Conservation (phyloP, 1,284 basidiomycete species). For the Xanthoconium separans region DNA sequence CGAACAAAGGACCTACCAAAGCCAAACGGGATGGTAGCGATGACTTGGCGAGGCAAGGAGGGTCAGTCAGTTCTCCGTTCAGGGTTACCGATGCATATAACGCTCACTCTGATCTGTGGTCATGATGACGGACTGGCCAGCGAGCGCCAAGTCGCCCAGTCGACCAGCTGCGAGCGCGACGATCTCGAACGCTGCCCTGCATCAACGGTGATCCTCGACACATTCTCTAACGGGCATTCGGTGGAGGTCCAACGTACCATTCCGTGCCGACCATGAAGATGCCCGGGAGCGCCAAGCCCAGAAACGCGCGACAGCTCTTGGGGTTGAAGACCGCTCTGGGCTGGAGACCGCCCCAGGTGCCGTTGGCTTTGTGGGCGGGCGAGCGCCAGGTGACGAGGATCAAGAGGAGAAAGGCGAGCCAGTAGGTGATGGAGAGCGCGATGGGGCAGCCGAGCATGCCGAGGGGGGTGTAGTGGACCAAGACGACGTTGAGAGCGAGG, state of each 20-base stretch:
- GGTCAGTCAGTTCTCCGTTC: constrained; percentile 7
- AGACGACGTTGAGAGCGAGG: constrained; percentile 52
- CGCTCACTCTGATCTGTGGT: constrained; percentile 73
- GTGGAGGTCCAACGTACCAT: constrained; percentile 62
- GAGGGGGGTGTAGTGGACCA: constrained; percentile 61
- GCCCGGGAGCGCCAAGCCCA: constrained; percentile 67
- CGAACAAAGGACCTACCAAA: constrained; percentile 23
- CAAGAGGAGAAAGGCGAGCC: constrained; percentile 61
- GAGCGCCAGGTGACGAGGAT: constrained; percentile 49
- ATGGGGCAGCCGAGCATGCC: constrained; percentile 64
- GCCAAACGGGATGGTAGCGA: constrained; percentile 28
- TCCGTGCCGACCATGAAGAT: constrained; percentile 79
- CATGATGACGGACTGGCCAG: constrained; percentile 79
- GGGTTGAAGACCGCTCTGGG: constrained; percentile 45
- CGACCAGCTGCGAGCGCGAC: constrained; percentile 75
- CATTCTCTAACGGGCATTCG: too few species aligned
- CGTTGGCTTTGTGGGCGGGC: constrained; percentile 51
- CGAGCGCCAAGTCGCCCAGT: constrained; percentile 63
- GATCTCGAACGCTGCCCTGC: constrained; percentile 80
- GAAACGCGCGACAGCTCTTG: constrained; percentile 51
- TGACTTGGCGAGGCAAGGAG: constrained; percentile 18
- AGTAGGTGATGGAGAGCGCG: constrained; percentile 68
- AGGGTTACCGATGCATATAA: background rate
- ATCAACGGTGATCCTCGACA: too few species aligned
- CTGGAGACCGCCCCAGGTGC: constrained; percentile 65